These are phyloP conservation scores for Cyclotella kingstonii DNA, from an alignment of 108 stramenopile species.

Conservation along the genomic window DNA sequence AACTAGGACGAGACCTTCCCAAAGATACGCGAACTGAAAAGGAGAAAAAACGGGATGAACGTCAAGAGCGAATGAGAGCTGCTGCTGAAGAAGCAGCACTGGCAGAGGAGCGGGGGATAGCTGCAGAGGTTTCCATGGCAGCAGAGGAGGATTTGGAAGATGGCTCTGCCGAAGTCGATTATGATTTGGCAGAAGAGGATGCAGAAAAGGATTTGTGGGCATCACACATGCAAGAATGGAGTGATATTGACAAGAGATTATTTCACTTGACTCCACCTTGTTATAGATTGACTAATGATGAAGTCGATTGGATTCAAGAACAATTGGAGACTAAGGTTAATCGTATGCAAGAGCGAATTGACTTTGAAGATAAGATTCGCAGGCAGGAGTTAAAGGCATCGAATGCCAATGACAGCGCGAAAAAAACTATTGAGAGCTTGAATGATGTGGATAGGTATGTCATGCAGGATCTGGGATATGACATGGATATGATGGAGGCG, in stretches of 20 bases:
- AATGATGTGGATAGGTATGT: conserved; percentile 39
- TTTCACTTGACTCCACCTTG: conserved; percentile 41
- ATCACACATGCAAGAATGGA: conserved; percentile 53
- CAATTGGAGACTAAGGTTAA: conserved; percentile 55
- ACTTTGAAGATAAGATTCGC: conserved; percentile 70
- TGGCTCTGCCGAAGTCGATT: conserved; percentile 48
- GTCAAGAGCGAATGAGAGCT: conserved; percentile 66
- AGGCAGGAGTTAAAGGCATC: conserved; percentile 27
- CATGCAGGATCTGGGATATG: conserved; percentile 52
- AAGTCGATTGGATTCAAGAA: conserved; percentile 74
- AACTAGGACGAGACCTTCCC: conserved; percentile 63
- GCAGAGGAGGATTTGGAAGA: conserved; percentile 51
- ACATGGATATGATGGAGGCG: conserved; percentile 29
- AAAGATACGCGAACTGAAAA: conserved; percentile 72
- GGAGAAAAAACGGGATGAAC: conserved; percentile 82
- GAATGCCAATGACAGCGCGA: conserved; percentile 7
- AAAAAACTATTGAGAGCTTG: conserved; percentile 24
- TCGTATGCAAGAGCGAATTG: conserved; percentile 76
- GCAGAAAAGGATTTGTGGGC: conserved; percentile 79
- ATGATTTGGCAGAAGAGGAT: conserved; percentile 60
- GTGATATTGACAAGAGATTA: conserved; percentile 30
- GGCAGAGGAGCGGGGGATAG: conserved; percentile 35
- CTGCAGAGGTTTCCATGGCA: conserved; percentile 47
- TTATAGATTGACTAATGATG: conserved; percentile 50
- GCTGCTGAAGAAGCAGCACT: conserved; percentile 62